Base-by-base conservation (phyloP, 2,329 filamentous ascomycete species). In the Huntiella omanensis region DNA sequence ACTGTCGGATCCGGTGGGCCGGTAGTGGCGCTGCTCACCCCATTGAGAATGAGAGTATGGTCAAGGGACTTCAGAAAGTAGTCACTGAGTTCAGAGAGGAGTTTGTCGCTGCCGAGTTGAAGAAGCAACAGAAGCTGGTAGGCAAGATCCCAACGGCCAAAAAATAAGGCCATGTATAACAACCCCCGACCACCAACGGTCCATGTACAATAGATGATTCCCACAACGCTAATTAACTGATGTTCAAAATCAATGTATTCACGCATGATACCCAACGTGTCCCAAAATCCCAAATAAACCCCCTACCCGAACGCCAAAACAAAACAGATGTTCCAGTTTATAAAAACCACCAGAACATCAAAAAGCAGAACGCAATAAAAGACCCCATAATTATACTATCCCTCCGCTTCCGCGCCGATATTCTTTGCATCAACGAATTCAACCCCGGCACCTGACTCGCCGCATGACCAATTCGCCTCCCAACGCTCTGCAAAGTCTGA, bases 1-100 rank as follows among this genome's bases (percentile, higher is more conserved):
- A 87, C 52, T 94, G 86, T 60, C 82, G 77, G 62, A 92, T 98
- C 54, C 74, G 91, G 48, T 98, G 91, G 91, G 91, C 88, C 0
- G 91, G 83, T 3, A 93, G 86, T 56, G 83, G 79, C 10, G 59
- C 69, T 40, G 75, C 77, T 40, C 69, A 76, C 51, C 70, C 70
- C 0, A 71, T 72, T 13, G 84, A 92, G 65, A 70, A 68, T 52
- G 70, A 77, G 45, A 72, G 75, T 37, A 58, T 92, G 57, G 72
- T 74, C 36, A 81, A 67, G 58, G 76, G 77, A 3, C 57, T 84
- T 37, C 67, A 64, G 55, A 71, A 73, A 53, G 59, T 91, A 46
- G 60, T 83, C 42, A 65, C 70, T 1, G 79, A 83, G 55, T 65
- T 67, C 53, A 62, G 63, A 46, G 62, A 61, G 50, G 59, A 62